phyloP scores from a whole-genome alignment of 148 eudicot species.

The Chenopodium berlandieri region DNA sequence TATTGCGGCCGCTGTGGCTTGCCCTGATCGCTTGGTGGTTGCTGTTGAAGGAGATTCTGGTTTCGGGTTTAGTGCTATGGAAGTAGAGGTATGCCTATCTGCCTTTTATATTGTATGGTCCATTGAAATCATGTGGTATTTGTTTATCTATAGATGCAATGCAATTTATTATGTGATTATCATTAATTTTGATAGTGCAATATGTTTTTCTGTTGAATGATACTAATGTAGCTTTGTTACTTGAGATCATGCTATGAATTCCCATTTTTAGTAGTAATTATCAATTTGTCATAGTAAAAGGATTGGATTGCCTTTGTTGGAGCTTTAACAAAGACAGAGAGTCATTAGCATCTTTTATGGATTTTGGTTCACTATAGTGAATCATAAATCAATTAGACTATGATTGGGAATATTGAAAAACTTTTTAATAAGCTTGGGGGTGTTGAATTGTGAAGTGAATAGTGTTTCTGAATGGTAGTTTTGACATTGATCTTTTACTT shows the following conservation, averaged over 20 bases:
- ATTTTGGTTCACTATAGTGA: background rate
- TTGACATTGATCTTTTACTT: background rate
- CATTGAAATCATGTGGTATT: background rate
- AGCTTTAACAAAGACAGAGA: background rate
- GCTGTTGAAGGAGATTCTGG: constrained; percentile 99
- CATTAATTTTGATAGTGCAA: background rate
- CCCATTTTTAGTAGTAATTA: background rate
- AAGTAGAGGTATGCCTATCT: constrained; percentile 76
- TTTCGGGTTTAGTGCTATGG: constrained; percentile 97
- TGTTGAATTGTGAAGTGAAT: background rate
- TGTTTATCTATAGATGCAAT: background rate
- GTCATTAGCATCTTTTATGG: background rate
- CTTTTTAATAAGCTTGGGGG: background rate
- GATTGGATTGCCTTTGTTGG: background rate
- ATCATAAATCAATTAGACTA: background rate
- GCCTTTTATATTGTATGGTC: background rate
- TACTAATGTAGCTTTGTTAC: background rate
- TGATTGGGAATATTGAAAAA: background rate
- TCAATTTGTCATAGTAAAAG: background rate
- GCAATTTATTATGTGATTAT: background rate
- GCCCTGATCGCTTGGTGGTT: constrained; percentile 91
- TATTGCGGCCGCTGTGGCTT: constrained; percentile 97
- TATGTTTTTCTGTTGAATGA: background rate
- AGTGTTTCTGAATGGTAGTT: background rate
- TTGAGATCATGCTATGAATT: background rate